phyloP scores from a whole-genome alignment of 345 rosid genomes.

The Geranium brycei region DNA sequence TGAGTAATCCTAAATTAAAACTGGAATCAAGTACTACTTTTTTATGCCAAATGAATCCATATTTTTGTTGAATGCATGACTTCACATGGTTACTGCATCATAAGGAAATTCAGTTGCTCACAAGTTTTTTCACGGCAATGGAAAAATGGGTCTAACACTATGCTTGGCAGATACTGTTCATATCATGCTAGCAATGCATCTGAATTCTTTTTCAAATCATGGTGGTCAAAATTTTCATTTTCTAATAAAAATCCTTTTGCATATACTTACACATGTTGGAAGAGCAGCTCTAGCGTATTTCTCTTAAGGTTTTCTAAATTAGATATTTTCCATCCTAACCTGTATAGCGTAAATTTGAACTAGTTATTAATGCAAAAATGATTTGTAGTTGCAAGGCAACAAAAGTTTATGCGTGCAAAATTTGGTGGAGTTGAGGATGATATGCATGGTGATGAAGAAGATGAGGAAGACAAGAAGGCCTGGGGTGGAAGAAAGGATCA shows the following conservation, averaged over 20 bases:
- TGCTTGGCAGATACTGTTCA: not conserved
- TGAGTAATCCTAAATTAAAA: no score
- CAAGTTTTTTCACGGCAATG: no score
- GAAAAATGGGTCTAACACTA: no score
- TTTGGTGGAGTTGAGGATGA: slow-evolving; percentile 66
- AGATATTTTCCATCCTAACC: no score
- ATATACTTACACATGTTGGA: not conserved
- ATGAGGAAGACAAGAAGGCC: slow-evolving; percentile 26
- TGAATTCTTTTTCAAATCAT: not conserved
- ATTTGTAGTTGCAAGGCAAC: slow-evolving; percentile 52
- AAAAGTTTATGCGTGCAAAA: slow-evolving; percentile 39
- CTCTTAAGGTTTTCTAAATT: not conserved
- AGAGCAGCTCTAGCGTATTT: not conserved
- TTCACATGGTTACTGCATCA: no score
- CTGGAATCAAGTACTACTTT: no score
- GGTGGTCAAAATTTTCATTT: not conserved
- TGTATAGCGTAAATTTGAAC: not conserved
- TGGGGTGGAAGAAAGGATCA: slow-evolving; percentile 42
- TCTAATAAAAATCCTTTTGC: not conserved
- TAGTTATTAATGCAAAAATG: not conserved
- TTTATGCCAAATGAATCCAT: no score
- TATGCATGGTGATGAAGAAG: slow-evolving; percentile 44
- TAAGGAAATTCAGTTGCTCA: not conserved
- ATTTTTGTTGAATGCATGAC: no score
- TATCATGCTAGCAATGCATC: not conserved